Percentiles rank a stretch among this genome's conserved stretches.
Evolutionary conservation across 768 basidiomycete genomes (phyloP).

Genomic region (Epithele typhae): DNA sequence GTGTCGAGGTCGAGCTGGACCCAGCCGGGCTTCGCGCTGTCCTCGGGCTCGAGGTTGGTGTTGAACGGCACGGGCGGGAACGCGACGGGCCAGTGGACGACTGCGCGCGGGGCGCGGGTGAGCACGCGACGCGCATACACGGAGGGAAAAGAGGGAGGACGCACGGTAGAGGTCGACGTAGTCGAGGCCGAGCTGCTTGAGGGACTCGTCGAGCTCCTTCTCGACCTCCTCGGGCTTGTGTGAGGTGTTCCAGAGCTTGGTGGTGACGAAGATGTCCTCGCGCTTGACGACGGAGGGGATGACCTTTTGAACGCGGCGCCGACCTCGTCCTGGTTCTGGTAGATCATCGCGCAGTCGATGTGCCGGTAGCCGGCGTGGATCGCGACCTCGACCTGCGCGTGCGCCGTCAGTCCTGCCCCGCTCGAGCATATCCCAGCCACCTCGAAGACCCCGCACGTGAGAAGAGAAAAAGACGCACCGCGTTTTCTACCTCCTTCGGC

Average conservation of each 20-base stretch:
- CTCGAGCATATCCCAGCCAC: too few relatives aligned
- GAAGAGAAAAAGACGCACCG: slow-evolving; percentile 37
- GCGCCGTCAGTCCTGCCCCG: too few relatives aligned
- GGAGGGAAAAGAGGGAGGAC: slow-evolving; percentile 20
- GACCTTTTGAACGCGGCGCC: slow-evolving; percentile 70
- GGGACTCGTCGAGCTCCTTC: slow-evolving; percentile 71
- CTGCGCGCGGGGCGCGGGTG: slow-evolving; percentile 28
- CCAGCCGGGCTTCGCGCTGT: slow-evolving; percentile 41
- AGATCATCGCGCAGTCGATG: slow-evolving; percentile 79
- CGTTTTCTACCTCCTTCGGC: slow-evolving; percentile 70
- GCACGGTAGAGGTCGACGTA: slow-evolving; percentile 81
- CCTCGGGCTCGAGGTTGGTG: slow-evolving; percentile 46
- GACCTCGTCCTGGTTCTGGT: slow-evolving; percentile 76
- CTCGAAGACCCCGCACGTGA: too few relatives aligned
- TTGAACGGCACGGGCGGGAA: slow-evolving; percentile 47
- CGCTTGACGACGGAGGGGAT: slow-evolving; percentile 75
- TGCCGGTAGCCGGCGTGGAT: slow-evolving; percentile 77
- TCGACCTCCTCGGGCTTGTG: slow-evolving; percentile 66
- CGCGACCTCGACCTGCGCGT: slow-evolving; percentile 70
- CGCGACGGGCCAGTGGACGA: slow-evolving; percentile 77
- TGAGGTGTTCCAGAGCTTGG: slow-evolving; percentile 78
- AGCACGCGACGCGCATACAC: background rate
- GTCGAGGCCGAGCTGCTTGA: slow-evolving; percentile 63
- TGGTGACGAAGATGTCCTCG: slow-evolving; percentile 77
- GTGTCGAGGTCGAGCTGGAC: slow-evolving; percentile 53